Evolutionary conservation across 768 basidiomycete genomes (phyloP), one percentile per base, ranked within the genome.

Genomic region (Galerina sulciceps): DNA sequence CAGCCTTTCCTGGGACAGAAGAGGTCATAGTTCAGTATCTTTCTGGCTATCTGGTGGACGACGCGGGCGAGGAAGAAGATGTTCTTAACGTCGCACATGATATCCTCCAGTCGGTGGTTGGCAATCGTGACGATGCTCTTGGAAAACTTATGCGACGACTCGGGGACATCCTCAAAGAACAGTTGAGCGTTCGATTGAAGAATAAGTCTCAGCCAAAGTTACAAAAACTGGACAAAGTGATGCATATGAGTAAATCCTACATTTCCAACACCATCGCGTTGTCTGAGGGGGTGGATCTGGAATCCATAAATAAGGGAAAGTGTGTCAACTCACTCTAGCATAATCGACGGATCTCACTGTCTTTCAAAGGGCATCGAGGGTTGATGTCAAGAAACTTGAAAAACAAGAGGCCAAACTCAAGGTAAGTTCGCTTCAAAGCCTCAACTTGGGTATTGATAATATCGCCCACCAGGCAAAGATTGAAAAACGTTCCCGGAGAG

Each of bases 371-470:
- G 92, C 91, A 35, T 93, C 93, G 37, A 88, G 90, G 26, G 94
- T 97, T 46, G 94, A 97, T 76, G 85, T 97, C 59, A 96, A 95
- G 75, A 96, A 96, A 68, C 85, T 97, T 9, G 94, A 96, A 76
- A 96, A 97, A 74, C 92, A 94, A 66, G 97, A 99, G 74, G 94
- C 94, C 1, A 99, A 99, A 73, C 86, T 99, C 65, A 89, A 88
- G 80, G 92, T 89, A 69, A 57, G 54, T 35, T 13, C 17, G 14
- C 31, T 58, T 26, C 35, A 18, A 36, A 50, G 14, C 10, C 10
- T 26, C 10, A 22, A 11, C 20, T 37, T 50, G 9, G 40, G 17
- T 6, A n/a, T 59, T 42, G 47, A 64, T 48, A 49, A 54, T 47
- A 53, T 17, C 18, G 35, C 13, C 6, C 35, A 10, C 1, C 55